These are phyloP conservation scores for Colletotrichum phormii DNA, from an alignment of 2,329 filamentous ascomycete species.

Conservation along the genomic window DNA sequence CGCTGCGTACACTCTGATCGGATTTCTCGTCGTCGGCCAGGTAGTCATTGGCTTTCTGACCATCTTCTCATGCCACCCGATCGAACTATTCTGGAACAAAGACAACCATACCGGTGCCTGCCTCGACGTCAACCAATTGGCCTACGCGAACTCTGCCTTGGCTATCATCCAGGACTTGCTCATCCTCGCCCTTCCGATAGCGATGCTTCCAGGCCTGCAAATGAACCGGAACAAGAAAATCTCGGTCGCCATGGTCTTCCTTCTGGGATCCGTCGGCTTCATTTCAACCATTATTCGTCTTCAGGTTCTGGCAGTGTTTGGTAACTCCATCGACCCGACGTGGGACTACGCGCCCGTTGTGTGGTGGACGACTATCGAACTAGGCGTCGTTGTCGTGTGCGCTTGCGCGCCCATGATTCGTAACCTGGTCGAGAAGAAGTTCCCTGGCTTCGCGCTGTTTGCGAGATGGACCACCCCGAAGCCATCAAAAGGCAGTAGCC, in stretches of 20 bases:
- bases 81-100: slow-evolving; percentile 46
- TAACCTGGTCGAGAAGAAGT: slow-evolving; percentile 29
- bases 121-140: slow-evolving; percentile 58
- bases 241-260: slow-evolving; percentile 35
- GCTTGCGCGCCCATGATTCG: slow-evolving; percentile 41
- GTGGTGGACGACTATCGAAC: slow-evolving; percentile 42
- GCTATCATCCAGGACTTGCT: slow-evolving; percentile 63
- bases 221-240: slow-evolving; percentile 64
- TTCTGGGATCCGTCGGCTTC: slow-evolving; percentile 37
- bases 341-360: slow-evolving; percentile 38
- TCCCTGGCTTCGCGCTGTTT: slow-evolving; percentile 14
- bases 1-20: slow-evolving; percentile 43
- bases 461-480: slow-evolving; percentile 14
- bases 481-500: slow-evolving; percentile 1
- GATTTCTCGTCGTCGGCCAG: slow-evolving; percentile 41
- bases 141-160: slow-evolving; percentile 62
- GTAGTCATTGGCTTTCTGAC: slow-evolving; percentile 45
- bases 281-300: slow-evolving; percentile 38
- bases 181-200: slow-evolving; percentile 63
- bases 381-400: slow-evolving; percentile 41
- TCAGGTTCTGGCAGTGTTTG: slow-evolving; percentile 34
- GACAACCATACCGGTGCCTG: slow-evolving; percentile 41
- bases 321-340: slow-evolving; percentile 36
- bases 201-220: slow-evolving; percentile 65
- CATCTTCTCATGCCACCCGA: slow-evolving; percentile 44